These are phyloP conservation scores for Kalanchoe fedtschenkoi DNA, from an alignment of 164 flowering plant species.

Conservation along the genomic window DNA sequence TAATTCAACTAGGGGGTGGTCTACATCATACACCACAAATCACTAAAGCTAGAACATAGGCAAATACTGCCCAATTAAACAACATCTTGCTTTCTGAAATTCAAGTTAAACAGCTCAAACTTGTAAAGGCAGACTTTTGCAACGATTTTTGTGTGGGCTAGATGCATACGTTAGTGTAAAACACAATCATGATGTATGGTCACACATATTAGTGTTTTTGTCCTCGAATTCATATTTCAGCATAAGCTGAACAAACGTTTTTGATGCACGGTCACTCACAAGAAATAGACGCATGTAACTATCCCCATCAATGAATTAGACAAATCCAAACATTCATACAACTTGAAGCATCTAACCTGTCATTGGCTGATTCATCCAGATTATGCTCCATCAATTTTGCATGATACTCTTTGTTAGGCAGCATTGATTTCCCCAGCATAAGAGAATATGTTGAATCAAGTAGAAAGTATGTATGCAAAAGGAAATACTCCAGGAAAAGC, in stretches of 20 bases:
- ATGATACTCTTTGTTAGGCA: slow-evolving; percentile 28
- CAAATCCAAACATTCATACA: slow-evolving; percentile 9
- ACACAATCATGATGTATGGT: background rate
- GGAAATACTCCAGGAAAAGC: slow-evolving; percentile 75
- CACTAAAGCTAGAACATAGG: background rate
- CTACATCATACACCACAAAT: background rate
- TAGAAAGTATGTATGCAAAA: slow-evolving; percentile 73
- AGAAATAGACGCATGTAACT: background rate
- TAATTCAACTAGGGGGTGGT: background rate
- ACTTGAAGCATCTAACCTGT: slow-evolving; percentile 39
- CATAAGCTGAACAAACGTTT: too few relatives aligned
- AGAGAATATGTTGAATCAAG: slow-evolving; percentile 70
- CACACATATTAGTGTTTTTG: too few relatives aligned
- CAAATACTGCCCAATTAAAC: background rate
- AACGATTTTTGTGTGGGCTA: background rate
- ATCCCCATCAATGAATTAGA: background rate
- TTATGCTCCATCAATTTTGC: slow-evolving; percentile 23
- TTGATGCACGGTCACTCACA: background rate
- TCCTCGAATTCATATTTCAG: too few relatives aligned
- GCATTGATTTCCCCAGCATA: slow-evolving; percentile 32
- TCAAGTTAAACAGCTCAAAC: background rate
- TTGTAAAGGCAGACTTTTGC: background rate
- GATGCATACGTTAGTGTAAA: background rate
- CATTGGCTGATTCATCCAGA: slow-evolving; percentile 19
- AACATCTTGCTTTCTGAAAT: background rate